phyloP scores from a whole-genome alignment of 306 rosid genomes.

The Rosa persica region DNA sequence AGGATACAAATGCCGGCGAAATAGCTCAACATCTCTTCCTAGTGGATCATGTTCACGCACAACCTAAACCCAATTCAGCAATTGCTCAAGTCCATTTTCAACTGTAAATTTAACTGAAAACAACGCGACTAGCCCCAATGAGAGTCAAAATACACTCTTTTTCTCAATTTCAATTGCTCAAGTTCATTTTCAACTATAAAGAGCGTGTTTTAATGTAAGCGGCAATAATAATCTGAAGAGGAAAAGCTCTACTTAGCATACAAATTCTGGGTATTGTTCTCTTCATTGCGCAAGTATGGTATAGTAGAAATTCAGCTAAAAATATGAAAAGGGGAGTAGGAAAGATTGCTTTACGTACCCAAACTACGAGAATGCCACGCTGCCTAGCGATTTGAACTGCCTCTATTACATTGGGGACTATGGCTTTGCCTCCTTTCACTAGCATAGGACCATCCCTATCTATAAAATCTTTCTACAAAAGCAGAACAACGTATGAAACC shows the following conservation, averaged over 20 bases:
- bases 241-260: not conserved
- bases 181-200: not conserved
- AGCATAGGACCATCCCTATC: conserved; percentile 45
- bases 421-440: conserved; percentile 63
- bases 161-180: not conserved
- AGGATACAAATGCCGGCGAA: conserved; percentile 64
- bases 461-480: conserved; percentile 65
- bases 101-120: not conserved
- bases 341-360: conserved; percentile 46
- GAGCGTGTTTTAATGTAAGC: not conserved
- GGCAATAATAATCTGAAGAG: not conserved
- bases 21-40: conserved; percentile 90
- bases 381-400: conserved; percentile 67
- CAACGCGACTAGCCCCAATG: not conserved
- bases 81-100: not conserved
- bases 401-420: conserved; percentile 65
- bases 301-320: not conserved
- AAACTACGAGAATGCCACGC: conserved; percentile 65
- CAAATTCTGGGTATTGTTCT: not conserved
- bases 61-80: conserved; percentile 39
- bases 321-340: not conserved
- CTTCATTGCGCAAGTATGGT: not conserved
- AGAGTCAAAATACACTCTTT: not conserved
- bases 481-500: conserved; percentile 23
- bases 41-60: conserved; percentile 82